phyloP scores from a whole-genome alignment of 1,139 yeast genomes.

The Diutina pseudorugosa region DNA sequence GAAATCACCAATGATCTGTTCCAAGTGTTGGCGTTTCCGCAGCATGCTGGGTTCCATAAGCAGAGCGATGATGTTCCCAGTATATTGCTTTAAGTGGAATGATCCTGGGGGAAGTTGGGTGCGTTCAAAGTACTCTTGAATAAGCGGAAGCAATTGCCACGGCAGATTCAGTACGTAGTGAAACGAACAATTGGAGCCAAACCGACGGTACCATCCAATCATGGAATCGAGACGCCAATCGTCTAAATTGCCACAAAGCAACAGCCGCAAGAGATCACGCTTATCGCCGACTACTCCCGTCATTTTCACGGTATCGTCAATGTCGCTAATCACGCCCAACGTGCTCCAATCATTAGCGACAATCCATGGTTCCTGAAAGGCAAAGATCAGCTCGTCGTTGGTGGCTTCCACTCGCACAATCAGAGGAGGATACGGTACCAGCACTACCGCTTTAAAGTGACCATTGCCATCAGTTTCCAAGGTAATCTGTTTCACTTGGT shows the following conservation, averaged over 20 bases:
- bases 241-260: conserved; percentile 51
- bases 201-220: conserved; percentile 46
- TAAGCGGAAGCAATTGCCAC: conserved; percentile 67
- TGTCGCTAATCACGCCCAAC: conserved; percentile 73
- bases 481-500: conserved; percentile 11
- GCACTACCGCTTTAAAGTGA: conserved; percentile 36
- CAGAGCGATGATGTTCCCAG: conserved; percentile 69
- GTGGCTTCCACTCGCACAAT: conserved; percentile 29
- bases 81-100: conserved; percentile 74
- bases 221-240: conserved; percentile 67
- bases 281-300: conserved; percentile 89
- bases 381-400: conserved; percentile 32
- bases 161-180: conserved; percentile 96
- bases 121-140: conserved; percentile 43
- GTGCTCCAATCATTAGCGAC: conserved; percentile 25
- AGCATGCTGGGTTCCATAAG: conserved; percentile 81
- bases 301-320: conserved; percentile 85
- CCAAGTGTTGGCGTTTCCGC: conserved; percentile 57
- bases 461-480: conserved; percentile 49
- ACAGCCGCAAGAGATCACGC: conserved; percentile 66
- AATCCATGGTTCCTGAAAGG: conserved; percentile 22
- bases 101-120: conserved; percentile 63
- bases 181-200: conserved; percentile 36
- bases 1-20: conserved; percentile 59
- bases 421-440: conserved; percentile 44